A percentile compares a stretch with the other conserved stretches of the same genome.
These are phyloP conservation scores for Penicillium fimorum DNA, from an alignment of 495 filamentous ascomycete species.

Conservation along the genomic window DNA sequence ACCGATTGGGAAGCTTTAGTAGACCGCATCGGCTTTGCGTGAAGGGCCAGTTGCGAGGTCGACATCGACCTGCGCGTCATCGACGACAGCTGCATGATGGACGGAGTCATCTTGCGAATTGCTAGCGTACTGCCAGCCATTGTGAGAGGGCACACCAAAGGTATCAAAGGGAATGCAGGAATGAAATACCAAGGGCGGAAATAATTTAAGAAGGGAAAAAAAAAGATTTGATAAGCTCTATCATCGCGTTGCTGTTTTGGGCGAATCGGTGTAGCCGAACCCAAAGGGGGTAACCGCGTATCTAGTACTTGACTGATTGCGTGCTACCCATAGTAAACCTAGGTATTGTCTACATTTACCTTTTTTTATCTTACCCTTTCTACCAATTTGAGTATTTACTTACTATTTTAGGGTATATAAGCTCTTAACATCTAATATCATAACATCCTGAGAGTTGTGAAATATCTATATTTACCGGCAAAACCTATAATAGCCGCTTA, in stretches of 20 bases:
- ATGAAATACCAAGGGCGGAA: conserved; percentile 14
- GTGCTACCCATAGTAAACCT: neutral
- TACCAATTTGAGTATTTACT: neutral
- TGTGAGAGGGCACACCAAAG: conserved; percentile 21
- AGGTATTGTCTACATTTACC: conserved; percentile 3
- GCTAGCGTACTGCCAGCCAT: conserved; percentile 46
- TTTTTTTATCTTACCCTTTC: neutral
- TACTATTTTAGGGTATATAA: neutral
- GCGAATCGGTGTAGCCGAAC: conserved; percentile 42
- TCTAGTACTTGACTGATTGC: conserved; percentile 3
- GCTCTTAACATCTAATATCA: neutral
- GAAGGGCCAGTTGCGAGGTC: conserved; percentile 26
- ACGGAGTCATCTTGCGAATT: conserved; percentile 37
- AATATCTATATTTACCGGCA: neutral
- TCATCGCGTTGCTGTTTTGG: conserved; percentile 38
- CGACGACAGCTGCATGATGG: conserved; percentile 40
- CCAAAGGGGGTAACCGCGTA: conserved; percentile 8
- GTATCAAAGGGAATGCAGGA: conserved; percentile 17
- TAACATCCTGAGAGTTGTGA: too few relatives aligned
- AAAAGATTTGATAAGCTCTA: conserved; percentile 27
- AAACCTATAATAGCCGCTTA: neutral
- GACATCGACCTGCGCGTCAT: conserved; percentile 44
- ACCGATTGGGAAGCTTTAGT: conserved; percentile 24
- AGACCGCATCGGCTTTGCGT: conserved; percentile 29
- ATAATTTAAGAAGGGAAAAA: conserved; percentile 22